A percentile compares a stretch with the other conserved stretches of the same genome.
Conservation (phyloP, 768 basidiomycete species). For the Serendipita sp. region DNA sequence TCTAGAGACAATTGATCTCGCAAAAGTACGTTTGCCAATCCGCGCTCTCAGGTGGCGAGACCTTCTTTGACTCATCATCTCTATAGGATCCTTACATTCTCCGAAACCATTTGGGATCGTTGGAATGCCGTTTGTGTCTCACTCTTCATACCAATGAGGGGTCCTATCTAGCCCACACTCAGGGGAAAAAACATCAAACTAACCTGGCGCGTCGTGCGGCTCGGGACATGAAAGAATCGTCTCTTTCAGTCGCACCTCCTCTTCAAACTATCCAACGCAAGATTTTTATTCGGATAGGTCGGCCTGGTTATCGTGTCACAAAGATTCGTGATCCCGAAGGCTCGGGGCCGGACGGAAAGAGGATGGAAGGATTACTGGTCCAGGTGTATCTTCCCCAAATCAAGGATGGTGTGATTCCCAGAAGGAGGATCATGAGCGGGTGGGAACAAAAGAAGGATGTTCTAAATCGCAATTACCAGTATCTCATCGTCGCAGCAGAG, state of each 20-base stretch:
- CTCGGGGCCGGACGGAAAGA: conserved; percentile 52
- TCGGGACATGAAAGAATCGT: conserved; percentile 88
- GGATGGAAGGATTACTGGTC: conserved; percentile 65
- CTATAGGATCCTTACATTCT: conserved; percentile 90
- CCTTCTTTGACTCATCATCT: no score
- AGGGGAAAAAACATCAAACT: conserved; percentile 99
- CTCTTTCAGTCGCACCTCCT: conserved; percentile 78
- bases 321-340: conserved; percentile 79
- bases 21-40: conserved; percentile 46
- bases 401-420: conserved; percentile 66
- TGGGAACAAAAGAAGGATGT: conserved; percentile 95
- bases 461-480: conserved; percentile 93
- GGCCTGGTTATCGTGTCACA: conserved; percentile 89
- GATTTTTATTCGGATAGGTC: conserved; percentile 92
- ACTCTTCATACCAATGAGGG: conserved; percentile 99
- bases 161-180: conserved; percentile 95
- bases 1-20: conserved; percentile 92
- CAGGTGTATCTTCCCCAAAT: conserved; percentile 94
- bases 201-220: conserved; percentile 95
- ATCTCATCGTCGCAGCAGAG: conserved; percentile 96
- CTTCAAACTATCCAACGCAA: conserved; percentile 64
- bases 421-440: conserved; percentile 88
- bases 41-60: no score
- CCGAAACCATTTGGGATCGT: conserved; percentile 93
- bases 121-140: conserved; percentile 94